Evolutionary conservation across 2,329 filamentous ascomycete species (phyloP), one percentile per base, ranked within the genome.

Genomic region (Nemania serpens): DNA sequence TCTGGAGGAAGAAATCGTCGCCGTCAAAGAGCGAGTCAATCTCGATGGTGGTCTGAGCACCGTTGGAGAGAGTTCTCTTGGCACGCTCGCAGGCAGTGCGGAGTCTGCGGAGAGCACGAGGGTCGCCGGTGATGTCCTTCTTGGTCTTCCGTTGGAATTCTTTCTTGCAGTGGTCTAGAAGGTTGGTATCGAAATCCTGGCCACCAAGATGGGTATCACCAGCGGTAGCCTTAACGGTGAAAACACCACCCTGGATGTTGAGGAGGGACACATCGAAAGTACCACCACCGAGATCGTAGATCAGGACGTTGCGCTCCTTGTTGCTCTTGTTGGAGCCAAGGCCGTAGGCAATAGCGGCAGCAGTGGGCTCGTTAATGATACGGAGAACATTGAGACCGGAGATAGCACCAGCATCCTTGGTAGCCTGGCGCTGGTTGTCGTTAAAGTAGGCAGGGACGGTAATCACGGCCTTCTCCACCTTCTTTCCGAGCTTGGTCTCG

Each of bases 391-490:
- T 97, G 67, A 99, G 89, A 73, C 94, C 95, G 75, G 94, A 84
- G 76, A 99, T 99, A 78, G 94, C 91, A 89, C 95, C 95, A 70
- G 95, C 95, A 77, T 98, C 95, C 89, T 98, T 98, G 83, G 95
- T 99, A 70, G 95, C 91, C 83, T 98, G 95, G 83, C 95, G 91
- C 86, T 99, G 95, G 86, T 96, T 97, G 88, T 99, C 95, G 87
- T 98, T 98, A 91, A 99, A 99, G 88, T 99, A 99, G 77, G 95
- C 95, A 61, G 95, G 95, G 61, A 98, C 95, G 66, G 95, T 99
- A 80, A 99, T 93, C 78, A 99, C 95, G 68, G 95, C 95, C 88
- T 98, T 98, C 83, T 95, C 89, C 75, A 98, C 93, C 85, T 95
- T 96, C 90, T 96, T 97, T 81, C 93, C 95, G 74, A 99, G 88